Evolutionary conservation across 176 grass and related monocot genomes (phyloP).

Genomic region (Zizania latifolia): DNA sequence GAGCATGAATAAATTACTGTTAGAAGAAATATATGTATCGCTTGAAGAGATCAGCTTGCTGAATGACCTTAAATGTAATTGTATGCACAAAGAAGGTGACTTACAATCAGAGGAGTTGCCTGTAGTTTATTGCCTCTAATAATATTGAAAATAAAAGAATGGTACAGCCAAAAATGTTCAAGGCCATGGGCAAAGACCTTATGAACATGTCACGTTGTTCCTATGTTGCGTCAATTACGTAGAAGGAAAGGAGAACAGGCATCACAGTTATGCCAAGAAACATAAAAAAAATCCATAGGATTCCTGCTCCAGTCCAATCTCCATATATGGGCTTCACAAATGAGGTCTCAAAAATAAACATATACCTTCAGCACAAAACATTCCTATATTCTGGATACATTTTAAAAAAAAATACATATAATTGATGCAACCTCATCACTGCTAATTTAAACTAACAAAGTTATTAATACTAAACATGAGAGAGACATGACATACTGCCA

Average conservation of each 20-base stretch:
- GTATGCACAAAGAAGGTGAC: neutral
- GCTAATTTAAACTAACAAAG: neutral
- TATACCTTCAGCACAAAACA: neutral
- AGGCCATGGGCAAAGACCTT: neutral
- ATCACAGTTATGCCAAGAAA: neutral
- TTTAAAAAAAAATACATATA: neutral
- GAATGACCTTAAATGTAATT: neutral
- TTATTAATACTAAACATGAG: neutral
- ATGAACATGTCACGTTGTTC: neutral
- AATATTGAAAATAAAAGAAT: neutral
- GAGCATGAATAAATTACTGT: neutral
- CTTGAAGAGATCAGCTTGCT: neutral
- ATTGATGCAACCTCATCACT: neutral
- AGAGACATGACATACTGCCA: conserved; percentile 19
- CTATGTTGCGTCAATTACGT: conserved; percentile 2
- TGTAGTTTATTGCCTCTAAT: neutral
- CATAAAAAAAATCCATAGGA: neutral
- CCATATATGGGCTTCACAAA: conserved; percentile 4
- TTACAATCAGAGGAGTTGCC: neutral
- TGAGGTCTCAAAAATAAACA: neutral
- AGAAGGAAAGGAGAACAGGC: neutral
- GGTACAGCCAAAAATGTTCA: neutral
- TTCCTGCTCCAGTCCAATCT: neutral
- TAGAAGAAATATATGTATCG: neutral
- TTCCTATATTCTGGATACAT: neutral